Percentiles rank a stretch among this genome's conserved stretches.
Conservation (phyloP, 768 basidiomycete species). For the Naganishia antarctica region DNA sequence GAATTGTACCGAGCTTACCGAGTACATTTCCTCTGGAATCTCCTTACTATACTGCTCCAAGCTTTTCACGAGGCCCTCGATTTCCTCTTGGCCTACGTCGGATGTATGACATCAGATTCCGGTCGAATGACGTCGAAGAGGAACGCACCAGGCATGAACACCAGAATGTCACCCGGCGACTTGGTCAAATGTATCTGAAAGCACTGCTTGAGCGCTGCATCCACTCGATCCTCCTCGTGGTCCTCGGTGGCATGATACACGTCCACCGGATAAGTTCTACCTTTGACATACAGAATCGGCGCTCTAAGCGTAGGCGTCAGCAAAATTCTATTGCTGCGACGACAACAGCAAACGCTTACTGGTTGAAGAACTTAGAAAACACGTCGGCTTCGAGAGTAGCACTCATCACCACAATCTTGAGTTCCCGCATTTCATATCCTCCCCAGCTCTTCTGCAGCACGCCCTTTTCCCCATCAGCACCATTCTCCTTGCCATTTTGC, state of each 20-base stretch:
- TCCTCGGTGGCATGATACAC: constrained; percentile 65
- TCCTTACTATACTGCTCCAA: constrained; percentile 65
- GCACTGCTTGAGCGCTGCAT: constrained; percentile 81
- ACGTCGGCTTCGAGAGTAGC: constrained; percentile 94
- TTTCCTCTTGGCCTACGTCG: constrained; percentile 81
- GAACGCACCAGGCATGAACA: constrained; percentile 76
- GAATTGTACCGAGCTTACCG: constrained; percentile 50
- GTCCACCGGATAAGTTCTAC: constrained; percentile 84
- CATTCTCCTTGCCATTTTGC: constrained; percentile 50
- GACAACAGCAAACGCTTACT: constrained; percentile 57
- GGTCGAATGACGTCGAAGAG: not conserved
- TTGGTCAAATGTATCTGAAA: constrained; percentile 82
- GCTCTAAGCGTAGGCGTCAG: constrained; percentile 56
- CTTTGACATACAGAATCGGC: constrained; percentile 82
- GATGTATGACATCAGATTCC: not conserved
- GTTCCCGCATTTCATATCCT: constrained; percentile 54
- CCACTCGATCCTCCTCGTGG: constrained; percentile 75
- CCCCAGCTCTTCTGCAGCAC: constrained; percentile 50
- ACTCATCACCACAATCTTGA: constrained; percentile 95
- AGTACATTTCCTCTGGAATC: constrained; percentile 59
- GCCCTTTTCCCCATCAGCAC: constrained; percentile 38
- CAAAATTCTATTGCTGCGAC: not conserved
- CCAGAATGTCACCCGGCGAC: constrained; percentile 78
- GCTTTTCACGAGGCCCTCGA: constrained; percentile 75
- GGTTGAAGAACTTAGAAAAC: constrained; percentile 79